Evolutionary conservation across 1,284 basidiomycete species (phyloP), one percentile per base, ranked within the genome.

Genomic region (Cryptococcus hybrid): DNA sequence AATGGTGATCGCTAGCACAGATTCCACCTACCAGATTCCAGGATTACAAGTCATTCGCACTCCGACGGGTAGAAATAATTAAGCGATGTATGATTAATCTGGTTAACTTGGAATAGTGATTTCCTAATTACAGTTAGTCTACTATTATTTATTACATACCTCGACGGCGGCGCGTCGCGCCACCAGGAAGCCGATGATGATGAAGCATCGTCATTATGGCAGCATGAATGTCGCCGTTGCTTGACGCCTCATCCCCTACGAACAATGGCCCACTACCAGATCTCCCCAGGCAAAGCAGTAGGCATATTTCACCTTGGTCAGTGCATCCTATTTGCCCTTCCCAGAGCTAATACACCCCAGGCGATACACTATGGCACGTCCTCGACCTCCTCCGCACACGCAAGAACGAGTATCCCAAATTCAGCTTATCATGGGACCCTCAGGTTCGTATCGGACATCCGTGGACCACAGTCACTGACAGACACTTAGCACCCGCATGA

Each of bases 381-480:
- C 80, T 93, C 51, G 88, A 90, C 64, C 77, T 84, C 43, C 79
- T 94, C 5, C 68, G 79, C n/a, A 66, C 69, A 4, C 59, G 71
- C n/a, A 76, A 76, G 62, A 67, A 65, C 2, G 57, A 82, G 51
- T 92, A 89, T 62, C 90, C 89, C 43, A 87, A 89, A 66, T 84
- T 92, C 47, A 88, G 92, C 61, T 80, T 93, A 65, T 89, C 90
- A 72, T 92, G 87, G 73, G 89, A 93, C 70, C 82, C 85, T 8
- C 87, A 89, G 63, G 78, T 84, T 49, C 82, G 69, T 64, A 12
- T 9, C 2, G 4, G 6, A 4, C 42, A 12, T 40, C 38, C 2
- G 2, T 3, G 9, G 34, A 39, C 35, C 34, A 38, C 24, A 43
- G 18, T 42, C 12, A 8, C 15, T 37, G 44, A 18, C 40, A 8